Base-by-base conservation (phyloP, 768 basidiomycete genomes). In the Scleroderma citrinum region DNA sequence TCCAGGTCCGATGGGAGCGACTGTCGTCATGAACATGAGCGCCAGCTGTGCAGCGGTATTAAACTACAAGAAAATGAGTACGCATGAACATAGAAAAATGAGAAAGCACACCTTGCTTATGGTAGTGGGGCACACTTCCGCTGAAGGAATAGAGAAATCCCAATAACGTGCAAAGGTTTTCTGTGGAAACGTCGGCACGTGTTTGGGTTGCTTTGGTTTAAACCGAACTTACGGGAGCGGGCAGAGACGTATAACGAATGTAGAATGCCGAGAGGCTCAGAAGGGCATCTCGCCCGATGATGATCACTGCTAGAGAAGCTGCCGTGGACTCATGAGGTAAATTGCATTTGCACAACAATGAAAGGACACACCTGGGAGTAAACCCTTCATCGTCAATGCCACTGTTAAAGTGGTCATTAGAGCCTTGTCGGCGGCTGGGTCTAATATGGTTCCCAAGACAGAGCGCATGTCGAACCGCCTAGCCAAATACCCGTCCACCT, bases 361-460 rank as follows among this genome's bases (percentile, higher is more conserved):
- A 50, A 31, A 42, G 24, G 7, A 74, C 83, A 54, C 55, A 94
- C 94, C 56, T 8, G 95, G 95, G 19, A 99, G 71, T 56, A 95
- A 72, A 19, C 81, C 84, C 55, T 88, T 85, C 76, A 87, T 79
- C 0, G 92, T 82, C 52, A 99, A 70, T 1, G 92, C 86, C 41
- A 93, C 71, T 0, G 90, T 91, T 59, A 99, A 71, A 1, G 94
- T 97, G 2, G 96, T 95, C 86, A 99, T 87, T 37, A 99, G 71
- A 11, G 81, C 76, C 68, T 99, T 99, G 76, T 99, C 96, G 2
- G 96, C 96, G 0, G 95, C 92, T 12, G 96, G 96, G 65, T 99
- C 96, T 12, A 99, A 76, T 49, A 98, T 92, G 8, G 90, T 89
- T 17, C 96, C 96, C 17, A 98, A 75, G n/a, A 98, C 92, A 12